These are phyloP conservation scores for Chlamydomonas schloesseri DNA, from an alignment of 139 green algal genomes.

Conservation along the genomic window DNA sequence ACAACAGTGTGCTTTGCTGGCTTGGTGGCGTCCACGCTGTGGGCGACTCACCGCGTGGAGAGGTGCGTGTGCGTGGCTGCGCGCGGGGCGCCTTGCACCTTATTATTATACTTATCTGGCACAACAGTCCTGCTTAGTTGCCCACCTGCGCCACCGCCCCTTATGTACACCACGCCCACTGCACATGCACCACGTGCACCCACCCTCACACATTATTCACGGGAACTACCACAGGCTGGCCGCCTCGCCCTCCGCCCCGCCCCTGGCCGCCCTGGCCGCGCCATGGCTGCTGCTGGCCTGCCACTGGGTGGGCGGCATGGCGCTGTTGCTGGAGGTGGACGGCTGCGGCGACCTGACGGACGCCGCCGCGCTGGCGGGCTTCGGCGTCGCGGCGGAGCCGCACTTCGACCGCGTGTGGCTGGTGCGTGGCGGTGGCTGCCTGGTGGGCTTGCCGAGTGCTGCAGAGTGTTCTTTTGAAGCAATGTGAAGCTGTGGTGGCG, in stretches of 20 bases:
- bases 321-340: conserved; percentile 31
- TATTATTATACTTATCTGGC: too few species aligned
- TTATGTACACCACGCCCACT: not conserved
- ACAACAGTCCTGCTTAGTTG: too few species aligned
- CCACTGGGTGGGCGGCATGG: not conserved
- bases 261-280: not conserved
- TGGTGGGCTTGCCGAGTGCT: not conserved
- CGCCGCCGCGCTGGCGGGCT: not conserved
- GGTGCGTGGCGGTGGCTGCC: not conserved
- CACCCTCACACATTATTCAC: too few species aligned
- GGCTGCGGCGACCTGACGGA: conserved; percentile 34
- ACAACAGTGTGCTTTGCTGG: not conserved
- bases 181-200: too few species aligned
- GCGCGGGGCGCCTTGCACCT: too few species aligned
- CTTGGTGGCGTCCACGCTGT: not conserved
- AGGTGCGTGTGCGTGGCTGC: too few species aligned
- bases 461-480: too few species aligned
- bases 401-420: conserved; percentile 59
- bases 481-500: too few species aligned
- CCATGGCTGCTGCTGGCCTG: not conserved
- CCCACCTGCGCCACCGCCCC: not conserved
- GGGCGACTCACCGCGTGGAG: too few species aligned
- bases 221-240: too few species aligned
- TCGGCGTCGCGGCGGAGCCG: conserved; percentile 49
- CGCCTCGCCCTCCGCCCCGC: not conserved